Conservation (phyloP, 805 yeast species). For the Saccharomycopsis babjevae region DNA sequence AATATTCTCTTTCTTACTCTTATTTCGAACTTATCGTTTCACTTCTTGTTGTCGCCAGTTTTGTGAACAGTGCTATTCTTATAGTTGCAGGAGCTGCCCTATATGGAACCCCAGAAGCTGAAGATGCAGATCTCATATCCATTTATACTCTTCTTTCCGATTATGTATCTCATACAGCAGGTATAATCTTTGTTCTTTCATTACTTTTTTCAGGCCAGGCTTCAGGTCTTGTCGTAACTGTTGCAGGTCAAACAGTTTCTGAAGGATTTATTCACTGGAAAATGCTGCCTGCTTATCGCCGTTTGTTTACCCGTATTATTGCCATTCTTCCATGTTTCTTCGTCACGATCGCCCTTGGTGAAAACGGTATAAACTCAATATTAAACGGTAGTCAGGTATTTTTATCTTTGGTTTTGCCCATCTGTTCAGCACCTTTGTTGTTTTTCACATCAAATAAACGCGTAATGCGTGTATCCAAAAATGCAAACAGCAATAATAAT, state of each 20-base stretch:
- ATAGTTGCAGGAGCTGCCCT: conserved; percentile 76
- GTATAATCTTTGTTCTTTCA: conserved; percentile 76
- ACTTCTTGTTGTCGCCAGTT: conserved; percentile 68
- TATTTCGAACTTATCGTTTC: conserved; percentile 62
- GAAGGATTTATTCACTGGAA: conserved; percentile 87
- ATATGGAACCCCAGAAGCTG: conserved; percentile 58
- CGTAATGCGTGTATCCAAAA: conserved; percentile 46
- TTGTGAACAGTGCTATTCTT: conserved; percentile 76
- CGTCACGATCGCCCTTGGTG: conserved; percentile 63
- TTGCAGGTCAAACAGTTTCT: conserved; percentile 86
- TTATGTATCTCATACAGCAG: conserved; percentile 65
- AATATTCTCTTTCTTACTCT: conserved; percentile 64
- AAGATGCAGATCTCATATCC: conserved; percentile 71
- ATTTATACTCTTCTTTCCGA: conserved; percentile 54
- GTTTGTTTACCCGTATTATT: conserved; percentile 66
- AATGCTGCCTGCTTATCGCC: conserved; percentile 67
- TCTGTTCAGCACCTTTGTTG: conserved; percentile 74
- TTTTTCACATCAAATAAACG: conserved; percentile 65
- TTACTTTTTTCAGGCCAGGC: conserved; percentile 79
- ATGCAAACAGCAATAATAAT: not conserved
- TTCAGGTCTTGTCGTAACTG: conserved; percentile 87
- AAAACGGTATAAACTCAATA: conserved; percentile 58
- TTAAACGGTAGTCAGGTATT: conserved; percentile 80
- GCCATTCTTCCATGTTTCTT: conserved; percentile 75
- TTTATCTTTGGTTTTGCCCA: conserved; percentile 70